phyloP scores from a whole-genome alignment of 371 early-diverging fungal genomes.

The Syncephalastrum monosporum region DNA sequence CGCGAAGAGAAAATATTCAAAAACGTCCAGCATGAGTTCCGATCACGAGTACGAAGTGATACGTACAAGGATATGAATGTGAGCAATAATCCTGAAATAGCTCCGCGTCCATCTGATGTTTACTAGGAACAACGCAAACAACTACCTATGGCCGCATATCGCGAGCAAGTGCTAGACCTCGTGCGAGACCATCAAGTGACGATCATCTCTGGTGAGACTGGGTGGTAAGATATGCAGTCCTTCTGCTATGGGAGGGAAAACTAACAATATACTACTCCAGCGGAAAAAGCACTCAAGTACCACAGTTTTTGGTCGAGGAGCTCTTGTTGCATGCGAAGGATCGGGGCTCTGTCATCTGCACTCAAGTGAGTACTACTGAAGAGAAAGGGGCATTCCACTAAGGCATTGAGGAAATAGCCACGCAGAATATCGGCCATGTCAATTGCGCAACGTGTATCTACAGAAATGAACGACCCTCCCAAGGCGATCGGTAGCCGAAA shows the following conservation, averaged over 20 bases:
- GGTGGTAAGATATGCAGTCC: conserved; percentile 44
- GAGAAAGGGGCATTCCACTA: not conserved
- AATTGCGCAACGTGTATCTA: conserved; percentile 87
- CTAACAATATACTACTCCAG: conserved; percentile 34
- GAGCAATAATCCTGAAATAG: not conserved
- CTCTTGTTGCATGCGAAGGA: conserved; percentile 32
- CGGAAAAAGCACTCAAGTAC: conserved; percentile 94
- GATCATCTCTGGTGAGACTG: conserved; percentile 91
- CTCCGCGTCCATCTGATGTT: not conserved
- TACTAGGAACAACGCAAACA: conserved; percentile 49
- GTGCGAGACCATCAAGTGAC: conserved; percentile 63
- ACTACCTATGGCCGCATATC: conserved; percentile 63
- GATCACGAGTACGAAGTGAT: conserved; percentile 30
- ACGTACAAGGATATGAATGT: conserved; percentile 39
- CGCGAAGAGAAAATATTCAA: conserved; percentile 8
- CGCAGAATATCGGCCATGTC: conserved; percentile 93
- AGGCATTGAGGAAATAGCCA: conserved; percentile 47
- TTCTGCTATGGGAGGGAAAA: not conserved
- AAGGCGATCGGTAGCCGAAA: conserved; percentile 48
- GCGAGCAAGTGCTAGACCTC: conserved; percentile 51
- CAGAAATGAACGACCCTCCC: conserved; percentile 68
- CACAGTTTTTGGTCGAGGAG: conserved; percentile 81
- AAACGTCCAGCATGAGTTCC: conserved; percentile 13
- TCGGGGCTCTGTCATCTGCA: conserved; percentile 71
- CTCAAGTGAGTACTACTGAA: conserved; percentile 64